Percentiles rank a stretch among this genome's conserved stretches.
Conservation (phyloP, 306 rosid genomes). For the Vigna radiata region DNA sequence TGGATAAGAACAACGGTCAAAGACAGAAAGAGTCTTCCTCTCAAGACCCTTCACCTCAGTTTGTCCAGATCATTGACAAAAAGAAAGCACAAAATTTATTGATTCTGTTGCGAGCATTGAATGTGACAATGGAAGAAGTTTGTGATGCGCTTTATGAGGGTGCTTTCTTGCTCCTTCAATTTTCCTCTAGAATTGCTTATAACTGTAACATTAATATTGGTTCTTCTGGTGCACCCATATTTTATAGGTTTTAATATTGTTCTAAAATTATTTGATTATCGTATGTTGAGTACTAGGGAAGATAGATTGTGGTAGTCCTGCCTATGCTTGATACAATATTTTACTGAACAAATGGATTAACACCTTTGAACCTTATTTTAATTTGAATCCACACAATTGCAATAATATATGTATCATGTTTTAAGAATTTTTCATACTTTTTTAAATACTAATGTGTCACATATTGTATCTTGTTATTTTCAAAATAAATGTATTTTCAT, state of each 20-base stretch:
- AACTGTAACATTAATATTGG: conserved; percentile 20
- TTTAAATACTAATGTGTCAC: too few species aligned
- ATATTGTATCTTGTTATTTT: too few species aligned
- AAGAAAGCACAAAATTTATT: conserved; percentile 86
- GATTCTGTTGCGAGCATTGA: conserved; percentile 87
- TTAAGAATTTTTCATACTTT: too few species aligned
- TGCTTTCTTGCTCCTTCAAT: conserved; percentile 46
- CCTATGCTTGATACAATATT: background rate
- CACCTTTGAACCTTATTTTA: background rate
- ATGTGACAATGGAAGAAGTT: conserved; percentile 89
- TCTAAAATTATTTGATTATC: conserved; percentile 7
- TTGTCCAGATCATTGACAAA: conserved; percentile 73
- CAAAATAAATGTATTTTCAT: too few species aligned
- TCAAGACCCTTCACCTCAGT: conserved; percentile 64
- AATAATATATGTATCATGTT: too few species aligned
- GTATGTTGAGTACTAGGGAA: conserved; percentile 5
- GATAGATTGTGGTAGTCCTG: conserved; percentile 16
- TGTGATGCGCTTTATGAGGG: conserved; percentile 90
- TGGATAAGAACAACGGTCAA: conserved; percentile 62
- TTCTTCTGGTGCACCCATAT: conserved; percentile 13
- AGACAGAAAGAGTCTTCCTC: conserved; percentile 68
- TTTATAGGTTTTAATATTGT: background rate
- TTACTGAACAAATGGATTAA: conserved; percentile 18
- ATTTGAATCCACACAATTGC: too few species aligned
- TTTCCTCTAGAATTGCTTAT: conserved; percentile 19